Evolutionary conservation across 345 rosid species (phyloP).

Genomic region (Rhodamnia rubescens): DNA sequence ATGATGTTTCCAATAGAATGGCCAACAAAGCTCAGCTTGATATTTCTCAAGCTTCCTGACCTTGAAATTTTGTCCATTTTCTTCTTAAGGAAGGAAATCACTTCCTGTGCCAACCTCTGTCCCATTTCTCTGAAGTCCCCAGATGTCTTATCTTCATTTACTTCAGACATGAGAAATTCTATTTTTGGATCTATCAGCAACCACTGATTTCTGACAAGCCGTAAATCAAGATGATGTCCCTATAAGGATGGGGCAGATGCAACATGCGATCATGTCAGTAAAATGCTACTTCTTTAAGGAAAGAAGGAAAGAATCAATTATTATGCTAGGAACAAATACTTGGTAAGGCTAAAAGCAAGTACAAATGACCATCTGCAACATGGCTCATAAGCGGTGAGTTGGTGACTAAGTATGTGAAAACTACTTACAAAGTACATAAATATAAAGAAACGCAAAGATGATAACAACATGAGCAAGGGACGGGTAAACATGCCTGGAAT

Average conservation of each 20-base stretch:
- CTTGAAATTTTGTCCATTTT: slow-evolving; percentile 62
- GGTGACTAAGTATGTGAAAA: background rate
- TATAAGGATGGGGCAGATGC: slow-evolving; percentile 3
- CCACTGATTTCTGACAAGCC: slow-evolving; percentile 94
- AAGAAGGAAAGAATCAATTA: background rate
- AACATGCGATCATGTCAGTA: background rate
- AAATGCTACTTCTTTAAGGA: background rate
- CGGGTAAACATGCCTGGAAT: slow-evolving; percentile 62
- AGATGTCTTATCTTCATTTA: slow-evolving; percentile 78
- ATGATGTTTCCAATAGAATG: slow-evolving; percentile 95
- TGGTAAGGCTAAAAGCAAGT: background rate
- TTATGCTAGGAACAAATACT: background rate
- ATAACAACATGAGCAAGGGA: background rate
- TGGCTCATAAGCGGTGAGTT: background rate
- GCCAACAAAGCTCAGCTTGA: slow-evolving; percentile 90
- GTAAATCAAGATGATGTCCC: slow-evolving; percentile 96
- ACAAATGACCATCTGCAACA: background rate
- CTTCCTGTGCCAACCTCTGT: slow-evolving; percentile 79
- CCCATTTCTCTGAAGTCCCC: slow-evolving; percentile 98
- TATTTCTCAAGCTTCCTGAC: slow-evolving; percentile 43
- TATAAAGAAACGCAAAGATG: background rate
- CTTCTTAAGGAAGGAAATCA: slow-evolving; percentile 61
- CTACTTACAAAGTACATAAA: background rate
- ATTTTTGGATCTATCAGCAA: slow-evolving; percentile 81
- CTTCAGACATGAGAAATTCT: slow-evolving; percentile 93